These are phyloP conservation scores for Cerrena zonata DNA, from an alignment of 1,284 basidiomycete genomes.

Conservation along the genomic window DNA sequence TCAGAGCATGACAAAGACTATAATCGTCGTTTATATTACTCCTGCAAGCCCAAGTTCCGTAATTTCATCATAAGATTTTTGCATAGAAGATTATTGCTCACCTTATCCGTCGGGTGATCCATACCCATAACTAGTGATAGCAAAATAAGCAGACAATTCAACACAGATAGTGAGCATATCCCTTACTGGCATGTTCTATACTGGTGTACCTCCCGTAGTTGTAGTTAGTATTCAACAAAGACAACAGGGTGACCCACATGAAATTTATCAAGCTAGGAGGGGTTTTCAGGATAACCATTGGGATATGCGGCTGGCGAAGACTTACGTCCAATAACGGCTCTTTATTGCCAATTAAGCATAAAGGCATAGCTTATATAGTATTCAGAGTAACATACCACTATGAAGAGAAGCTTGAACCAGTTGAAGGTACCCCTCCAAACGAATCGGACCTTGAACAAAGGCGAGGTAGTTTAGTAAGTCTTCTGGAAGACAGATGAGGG, in stretches of 20 bases:
- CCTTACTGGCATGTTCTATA: neutral
- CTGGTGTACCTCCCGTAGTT: neutral
- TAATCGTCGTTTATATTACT: too few relatives aligned
- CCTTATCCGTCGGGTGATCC: neutral
- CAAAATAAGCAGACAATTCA: too few relatives aligned
- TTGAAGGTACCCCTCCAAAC: neutral
- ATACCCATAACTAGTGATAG: too few relatives aligned
- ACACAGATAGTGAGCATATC: too few relatives aligned
- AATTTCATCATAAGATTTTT: too few relatives aligned
- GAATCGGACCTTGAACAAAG: neutral
- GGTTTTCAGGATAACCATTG: neutral
- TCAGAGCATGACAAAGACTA: too few relatives aligned
- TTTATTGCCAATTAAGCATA: neutral
- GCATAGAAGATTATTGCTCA: neutral
- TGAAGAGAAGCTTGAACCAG: neutral
- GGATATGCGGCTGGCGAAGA: neutral
- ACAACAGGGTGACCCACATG: too few relatives aligned
- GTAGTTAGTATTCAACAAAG: too few relatives aligned
- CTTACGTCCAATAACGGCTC: constrained; percentile 1
- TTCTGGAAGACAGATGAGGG: neutral
- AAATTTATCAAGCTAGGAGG: neutral
- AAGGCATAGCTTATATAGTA: neutral
- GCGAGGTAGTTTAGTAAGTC: neutral
- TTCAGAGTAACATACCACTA: neutral
- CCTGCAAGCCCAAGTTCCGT: too few relatives aligned